Evolutionary conservation across 805 yeast genomes (phyloP).

Genomic region (Metschnikowia drakensbergensis): DNA sequence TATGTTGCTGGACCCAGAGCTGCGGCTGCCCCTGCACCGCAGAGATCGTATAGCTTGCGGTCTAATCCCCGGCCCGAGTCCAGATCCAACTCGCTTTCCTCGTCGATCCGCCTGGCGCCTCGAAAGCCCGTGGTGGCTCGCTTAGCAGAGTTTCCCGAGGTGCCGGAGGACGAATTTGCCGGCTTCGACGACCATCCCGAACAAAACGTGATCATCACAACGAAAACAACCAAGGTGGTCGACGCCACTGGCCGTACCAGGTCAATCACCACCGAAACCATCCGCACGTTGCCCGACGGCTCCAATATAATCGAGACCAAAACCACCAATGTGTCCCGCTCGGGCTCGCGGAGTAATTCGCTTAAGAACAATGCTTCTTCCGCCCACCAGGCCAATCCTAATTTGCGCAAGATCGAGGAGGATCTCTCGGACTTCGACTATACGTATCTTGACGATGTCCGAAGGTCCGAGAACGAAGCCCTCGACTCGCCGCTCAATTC

Average conservation of each 20-base stretch:
- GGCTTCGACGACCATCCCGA: conserved; percentile 19
- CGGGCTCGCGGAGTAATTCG: conserved; percentile 30
- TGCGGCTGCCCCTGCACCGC: neutral
- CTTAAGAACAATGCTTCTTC: conserved; percentile 21
- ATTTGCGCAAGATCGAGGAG: conserved; percentile 40
- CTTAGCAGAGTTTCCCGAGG: conserved; percentile 9
- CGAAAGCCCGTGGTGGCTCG: neutral
- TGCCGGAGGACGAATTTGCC: conserved; percentile 19
- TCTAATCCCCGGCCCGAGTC: neutral
- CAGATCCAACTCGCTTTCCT: conserved; percentile 4
- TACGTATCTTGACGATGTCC: conserved; percentile 29
- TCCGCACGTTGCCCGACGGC: conserved; percentile 45
- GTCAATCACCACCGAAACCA: conserved; percentile 52
- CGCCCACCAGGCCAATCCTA: conserved; percentile 17
- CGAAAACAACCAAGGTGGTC: conserved; percentile 48
- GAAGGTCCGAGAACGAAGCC: neutral
- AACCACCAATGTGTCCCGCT: conserved; percentile 37
- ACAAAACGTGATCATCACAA: conserved; percentile 29
- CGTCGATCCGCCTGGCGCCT: conserved; percentile 8
- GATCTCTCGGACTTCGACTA: conserved; percentile 42
- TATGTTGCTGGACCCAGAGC: conserved; percentile 31
- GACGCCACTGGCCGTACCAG: conserved; percentile 51
- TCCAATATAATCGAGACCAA: conserved; percentile 41
- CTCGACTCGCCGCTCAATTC: neutral
- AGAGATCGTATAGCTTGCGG: conserved; percentile 1